phyloP scores from a whole-genome alignment of 2,329 filamentous ascomycete species.

The Bisporella sp. region DNA sequence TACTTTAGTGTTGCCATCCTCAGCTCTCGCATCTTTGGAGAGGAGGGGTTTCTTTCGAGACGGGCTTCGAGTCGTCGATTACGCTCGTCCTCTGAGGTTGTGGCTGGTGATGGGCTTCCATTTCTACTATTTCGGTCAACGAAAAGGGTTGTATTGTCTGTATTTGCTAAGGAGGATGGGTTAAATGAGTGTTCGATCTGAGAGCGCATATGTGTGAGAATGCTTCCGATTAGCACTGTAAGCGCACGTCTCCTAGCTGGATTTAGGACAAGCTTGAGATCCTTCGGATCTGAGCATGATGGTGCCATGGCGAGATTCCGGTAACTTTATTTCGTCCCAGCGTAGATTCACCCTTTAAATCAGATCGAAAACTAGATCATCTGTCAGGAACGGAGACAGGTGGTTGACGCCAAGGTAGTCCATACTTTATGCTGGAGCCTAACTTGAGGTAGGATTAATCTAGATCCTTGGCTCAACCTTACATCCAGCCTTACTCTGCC shows the following conservation, averaged over 20 bases:
- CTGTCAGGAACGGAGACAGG: background rate
- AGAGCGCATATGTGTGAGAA: slow-evolving; percentile 46
- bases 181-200: slow-evolving; percentile 37
- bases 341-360: background rate
- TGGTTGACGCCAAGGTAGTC: background rate
- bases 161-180: slow-evolving; percentile 1
- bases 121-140: slow-evolving; percentile 3
- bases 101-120: slow-evolving; percentile 1
- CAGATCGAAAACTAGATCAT: background rate
- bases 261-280: slow-evolving; percentile 41
- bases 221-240: slow-evolving; percentile 42
- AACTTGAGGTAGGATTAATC: background rate
- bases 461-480: no score
- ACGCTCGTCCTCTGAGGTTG: slow-evolving; percentile 8
- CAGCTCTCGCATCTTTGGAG: slow-evolving; percentile 25
- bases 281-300: slow-evolving; percentile 17
- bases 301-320: slow-evolving; percentile 14
- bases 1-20: slow-evolving; percentile 55
- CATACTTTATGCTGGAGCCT: background rate
- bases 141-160: slow-evolving; percentile 15
- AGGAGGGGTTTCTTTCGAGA: slow-evolving; percentile 15
- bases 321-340: no score
- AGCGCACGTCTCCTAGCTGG: slow-evolving; percentile 44
- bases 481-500: no score
- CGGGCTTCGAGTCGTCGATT: slow-evolving; percentile 16